Conservation (phyloP, 441 rosid species). For the Euphorbia celastroides region DNA sequence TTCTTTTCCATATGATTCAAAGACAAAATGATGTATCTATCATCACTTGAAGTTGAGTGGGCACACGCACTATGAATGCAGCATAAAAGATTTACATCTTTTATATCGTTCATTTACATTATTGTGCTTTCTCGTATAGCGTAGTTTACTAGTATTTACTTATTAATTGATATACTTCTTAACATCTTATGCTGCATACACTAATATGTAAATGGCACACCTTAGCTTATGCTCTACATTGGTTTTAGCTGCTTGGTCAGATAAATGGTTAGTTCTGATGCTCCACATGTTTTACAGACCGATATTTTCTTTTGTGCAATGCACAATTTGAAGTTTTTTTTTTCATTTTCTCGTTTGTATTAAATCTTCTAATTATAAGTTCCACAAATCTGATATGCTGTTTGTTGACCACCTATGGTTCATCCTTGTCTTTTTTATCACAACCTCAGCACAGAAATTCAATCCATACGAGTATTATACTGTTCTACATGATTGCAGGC, state of each 20-base stretch:
- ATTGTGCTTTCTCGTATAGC: neutral
- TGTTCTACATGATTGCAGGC: constrained; percentile 30
- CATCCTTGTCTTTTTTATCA: too few species aligned
- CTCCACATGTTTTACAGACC: neutral
- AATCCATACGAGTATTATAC: neutral
- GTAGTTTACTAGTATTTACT: neutral
- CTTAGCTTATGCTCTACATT: neutral
- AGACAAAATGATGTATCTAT: too few species aligned
- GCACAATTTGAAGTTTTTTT: too few species aligned
- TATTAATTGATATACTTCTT: neutral
- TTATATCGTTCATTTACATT: neutral
- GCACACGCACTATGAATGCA: neutral
- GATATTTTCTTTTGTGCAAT: too few species aligned
- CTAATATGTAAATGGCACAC: neutral
- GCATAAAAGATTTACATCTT: neutral
- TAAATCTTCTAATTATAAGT: too few species aligned
- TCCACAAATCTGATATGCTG: too few species aligned
- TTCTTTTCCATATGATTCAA: neutral
- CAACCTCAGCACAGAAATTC: neutral
- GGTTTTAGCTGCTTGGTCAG: neutral
- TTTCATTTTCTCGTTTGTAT: too few species aligned
- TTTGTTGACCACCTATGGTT: too few species aligned
- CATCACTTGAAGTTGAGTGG: too few species aligned
- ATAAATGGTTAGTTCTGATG: neutral
- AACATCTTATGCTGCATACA: neutral